A percentile compares a stretch with the other conserved stretches of the same genome.
These are phyloP conservation scores for Fusarium devonianum DNA, from an alignment of 2,329 filamentous ascomycete species.

Conservation along the genomic window DNA sequence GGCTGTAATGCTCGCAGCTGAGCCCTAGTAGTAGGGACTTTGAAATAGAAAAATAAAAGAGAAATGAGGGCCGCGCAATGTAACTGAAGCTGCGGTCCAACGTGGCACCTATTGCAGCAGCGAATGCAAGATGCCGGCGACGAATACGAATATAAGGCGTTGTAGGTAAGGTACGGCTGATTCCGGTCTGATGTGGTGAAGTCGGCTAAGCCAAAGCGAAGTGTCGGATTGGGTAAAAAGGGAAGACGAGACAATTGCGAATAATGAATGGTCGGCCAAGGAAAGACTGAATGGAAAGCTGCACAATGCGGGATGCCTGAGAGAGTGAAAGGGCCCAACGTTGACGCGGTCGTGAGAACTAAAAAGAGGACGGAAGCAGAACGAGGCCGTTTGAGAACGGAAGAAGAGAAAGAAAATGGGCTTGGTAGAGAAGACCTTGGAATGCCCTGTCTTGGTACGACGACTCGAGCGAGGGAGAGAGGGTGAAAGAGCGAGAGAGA, in stretches of 20 bases:
- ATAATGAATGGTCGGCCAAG: slow-evolving; percentile 19
- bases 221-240: slow-evolving; percentile 8
- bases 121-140: slow-evolving; percentile 28
- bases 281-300: slow-evolving; percentile 14
- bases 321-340: slow-evolving; percentile 33
- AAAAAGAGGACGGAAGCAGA: slow-evolving; percentile 23
- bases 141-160: slow-evolving; percentile 31
- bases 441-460: slow-evolving; percentile 8
- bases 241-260: slow-evolving; percentile 18
- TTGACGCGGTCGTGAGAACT: slow-evolving; percentile 17
- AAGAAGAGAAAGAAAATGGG: slow-evolving; percentile 22
- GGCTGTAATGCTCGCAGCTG: slow-evolving; percentile 17
- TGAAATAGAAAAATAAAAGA: slow-evolving; percentile 23
- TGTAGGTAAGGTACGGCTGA: not conserved
- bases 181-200: slow-evolving; percentile 6
- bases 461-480: slow-evolving; percentile 26
- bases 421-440: no score
- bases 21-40: slow-evolving; percentile 12
- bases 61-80: slow-evolving; percentile 21
- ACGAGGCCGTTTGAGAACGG: slow-evolving; percentile 23
- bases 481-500: not conserved
- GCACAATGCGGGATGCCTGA: slow-evolving; percentile 23
- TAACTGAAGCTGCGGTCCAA: slow-evolving; percentile 25
- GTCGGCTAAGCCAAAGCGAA: slow-evolving; percentile 12
- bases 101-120: slow-evolving; percentile 32